Conservation (phyloP, 106 monocot species). For the Cymbidium sinense region DNA sequence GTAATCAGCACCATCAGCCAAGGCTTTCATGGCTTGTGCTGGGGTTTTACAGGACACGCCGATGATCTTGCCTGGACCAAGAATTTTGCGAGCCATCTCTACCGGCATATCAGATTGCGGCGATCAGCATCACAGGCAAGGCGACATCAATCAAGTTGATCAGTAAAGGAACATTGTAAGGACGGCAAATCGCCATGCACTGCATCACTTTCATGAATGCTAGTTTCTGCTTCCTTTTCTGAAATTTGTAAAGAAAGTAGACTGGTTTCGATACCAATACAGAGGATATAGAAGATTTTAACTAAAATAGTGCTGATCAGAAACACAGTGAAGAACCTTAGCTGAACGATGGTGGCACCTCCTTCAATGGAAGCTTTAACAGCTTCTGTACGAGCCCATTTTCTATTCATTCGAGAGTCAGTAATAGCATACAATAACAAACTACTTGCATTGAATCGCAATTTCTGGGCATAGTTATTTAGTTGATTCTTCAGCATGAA, state of each 20-base stretch:
- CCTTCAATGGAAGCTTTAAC: slow-evolving; percentile 79
- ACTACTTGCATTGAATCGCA: slow-evolving; percentile 38
- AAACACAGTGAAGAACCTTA: slow-evolving; percentile 55
- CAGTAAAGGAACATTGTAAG: slow-evolving; percentile 52
- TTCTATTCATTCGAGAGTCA: slow-evolving; percentile 89
- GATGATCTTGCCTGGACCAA: slow-evolving; percentile 77
- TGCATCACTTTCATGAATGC: slow-evolving; percentile 59
- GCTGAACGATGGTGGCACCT: slow-evolving; percentile 90
- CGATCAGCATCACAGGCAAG: slow-evolving; percentile 86
- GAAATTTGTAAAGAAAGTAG: slow-evolving; percentile 3
- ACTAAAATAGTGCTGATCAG: not conserved
- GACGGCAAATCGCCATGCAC: slow-evolving; percentile 73
- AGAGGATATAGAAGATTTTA: not conserved
- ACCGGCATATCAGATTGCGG: slow-evolving; percentile 87
- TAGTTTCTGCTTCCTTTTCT: slow-evolving; percentile 83
- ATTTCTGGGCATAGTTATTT: slow-evolving; percentile 4
- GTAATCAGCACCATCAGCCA: slow-evolving; percentile 79
- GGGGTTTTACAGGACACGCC: slow-evolving; percentile 86
- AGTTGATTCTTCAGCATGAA: slow-evolving; percentile 46
- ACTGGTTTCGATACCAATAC: not conserved
- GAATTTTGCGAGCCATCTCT: slow-evolving; percentile 30
- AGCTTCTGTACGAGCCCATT: slow-evolving; percentile 78
- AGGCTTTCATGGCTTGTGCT: slow-evolving; percentile 64
- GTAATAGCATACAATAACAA: slow-evolving; percentile 89
- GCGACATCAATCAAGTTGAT: slow-evolving; percentile 91